phyloP scores from a whole-genome alignment of 805 yeast genomes.

The Teunomyces atbi region DNA sequence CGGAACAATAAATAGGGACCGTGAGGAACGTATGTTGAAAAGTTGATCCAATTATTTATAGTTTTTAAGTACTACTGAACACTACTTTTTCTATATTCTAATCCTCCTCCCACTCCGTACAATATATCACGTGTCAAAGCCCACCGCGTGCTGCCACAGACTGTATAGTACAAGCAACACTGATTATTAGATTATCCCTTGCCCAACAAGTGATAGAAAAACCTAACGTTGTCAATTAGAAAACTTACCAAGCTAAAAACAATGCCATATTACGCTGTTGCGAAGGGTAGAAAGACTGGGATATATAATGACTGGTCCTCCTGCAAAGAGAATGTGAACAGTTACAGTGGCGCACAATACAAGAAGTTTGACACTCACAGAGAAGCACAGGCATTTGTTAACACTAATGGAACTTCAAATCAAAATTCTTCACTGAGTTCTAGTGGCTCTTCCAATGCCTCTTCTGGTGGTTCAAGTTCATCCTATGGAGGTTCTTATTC shows the following conservation, averaged over 20 bases:
- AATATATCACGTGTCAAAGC: too few species aligned
- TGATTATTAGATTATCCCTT: too few species aligned
- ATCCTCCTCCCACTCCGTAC: too few species aligned
- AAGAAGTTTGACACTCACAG: conserved; percentile 49
- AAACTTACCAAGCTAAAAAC: background rate
- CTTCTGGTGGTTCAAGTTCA: background rate
- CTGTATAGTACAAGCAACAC: too few species aligned
- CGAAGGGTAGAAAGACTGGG: conserved; percentile 44
- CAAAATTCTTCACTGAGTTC: background rate
- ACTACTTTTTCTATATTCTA: too few species aligned
- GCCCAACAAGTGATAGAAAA: too few species aligned
- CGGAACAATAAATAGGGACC: too few species aligned
- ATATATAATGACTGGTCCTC: conserved; percentile 60
- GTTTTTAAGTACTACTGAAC: too few species aligned
- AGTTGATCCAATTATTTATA: too few species aligned
- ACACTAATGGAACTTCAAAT: background rate
- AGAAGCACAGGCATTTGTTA: conserved; percentile 44
- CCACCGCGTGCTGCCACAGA: too few species aligned
- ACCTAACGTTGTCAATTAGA: background rate
- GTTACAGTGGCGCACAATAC: conserved; percentile 54
- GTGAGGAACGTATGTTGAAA: too few species aligned
- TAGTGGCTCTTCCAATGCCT: background rate
- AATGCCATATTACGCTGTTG: conserved; percentile 39
- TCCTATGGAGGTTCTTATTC: background rate
- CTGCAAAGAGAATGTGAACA: conserved; percentile 51